Evolutionary conservation across 805 yeast species (phyloP).

Genomic region (Zygoascus biomembranicola): DNA sequence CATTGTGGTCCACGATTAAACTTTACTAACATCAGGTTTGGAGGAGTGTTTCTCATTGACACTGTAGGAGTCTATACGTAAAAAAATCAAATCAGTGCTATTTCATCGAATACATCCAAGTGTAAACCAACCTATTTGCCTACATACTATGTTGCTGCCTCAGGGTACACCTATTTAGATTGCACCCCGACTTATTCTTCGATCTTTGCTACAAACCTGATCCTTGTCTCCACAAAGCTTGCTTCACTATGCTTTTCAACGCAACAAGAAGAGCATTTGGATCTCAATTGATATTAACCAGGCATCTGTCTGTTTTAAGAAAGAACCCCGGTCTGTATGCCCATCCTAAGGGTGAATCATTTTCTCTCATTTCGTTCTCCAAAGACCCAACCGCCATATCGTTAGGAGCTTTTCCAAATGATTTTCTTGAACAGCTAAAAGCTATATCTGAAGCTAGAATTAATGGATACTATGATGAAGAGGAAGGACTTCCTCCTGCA

Average conservation of each 20-base stretch:
- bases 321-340: conserved; percentile 9
- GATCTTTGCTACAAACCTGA: too few species aligned
- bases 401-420: conserved; percentile 19
- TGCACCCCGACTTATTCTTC: too few species aligned
- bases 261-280: too few species aligned
- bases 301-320: conserved; percentile 1
- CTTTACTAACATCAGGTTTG: conserved; percentile 21
- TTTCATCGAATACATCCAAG: too few species aligned
- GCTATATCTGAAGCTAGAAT: not conserved
- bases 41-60: conserved; percentile 34
- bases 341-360: conserved; percentile 2
- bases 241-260: too few species aligned
- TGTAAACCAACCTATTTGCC: too few species aligned
- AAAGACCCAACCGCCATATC: conserved; percentile 16
- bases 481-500: not conserved
- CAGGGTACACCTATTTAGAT: too few species aligned
- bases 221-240: too few species aligned
- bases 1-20: not conserved
- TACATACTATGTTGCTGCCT: not conserved
- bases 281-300: not conserved
- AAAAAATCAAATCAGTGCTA: too few species aligned
- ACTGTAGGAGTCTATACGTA: conserved; percentile 40
- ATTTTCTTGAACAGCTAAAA: not conserved
- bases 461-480: not conserved
- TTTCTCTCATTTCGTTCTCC: conserved; percentile 16